Evolutionary conservation across 345 rosid genomes (phyloP).

Genomic region (Crucihimalaya himalaica): DNA sequence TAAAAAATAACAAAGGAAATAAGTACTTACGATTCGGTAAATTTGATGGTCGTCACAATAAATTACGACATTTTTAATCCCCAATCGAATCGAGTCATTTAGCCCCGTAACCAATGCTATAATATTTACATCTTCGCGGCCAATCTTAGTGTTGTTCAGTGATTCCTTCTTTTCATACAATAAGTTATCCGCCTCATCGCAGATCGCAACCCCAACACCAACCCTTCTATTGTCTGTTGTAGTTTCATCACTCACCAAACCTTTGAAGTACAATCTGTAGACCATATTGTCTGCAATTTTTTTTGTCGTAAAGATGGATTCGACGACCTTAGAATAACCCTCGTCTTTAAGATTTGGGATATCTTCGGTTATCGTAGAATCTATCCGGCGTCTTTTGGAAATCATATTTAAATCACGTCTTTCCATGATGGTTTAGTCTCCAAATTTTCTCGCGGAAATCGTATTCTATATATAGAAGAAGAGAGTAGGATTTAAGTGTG

Average conservation of each 20-base stretch:
- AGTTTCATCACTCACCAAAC: not conserved
- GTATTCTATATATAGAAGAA: not conserved
- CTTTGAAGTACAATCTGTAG: not conserved
- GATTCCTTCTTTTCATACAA: not conserved
- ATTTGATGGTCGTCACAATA: conserved; percentile 16
- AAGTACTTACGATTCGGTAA: conserved; percentile 8
- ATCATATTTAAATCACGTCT: not conserved
- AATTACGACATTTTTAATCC: conserved; percentile 4
- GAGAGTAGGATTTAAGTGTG: not conserved
- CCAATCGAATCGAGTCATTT: not conserved
- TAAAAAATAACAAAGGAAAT: not conserved
- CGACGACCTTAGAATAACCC: not conserved
- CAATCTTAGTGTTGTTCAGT: not conserved
- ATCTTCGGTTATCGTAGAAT: not conserved
- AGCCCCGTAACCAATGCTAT: not conserved
- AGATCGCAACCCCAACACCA: not conserved
- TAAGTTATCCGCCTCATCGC: not conserved
- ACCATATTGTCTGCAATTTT: not conserved
- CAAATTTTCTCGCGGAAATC: not conserved
- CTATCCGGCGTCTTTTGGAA: not conserved
- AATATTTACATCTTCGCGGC: not conserved
- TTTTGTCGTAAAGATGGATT: not conserved
- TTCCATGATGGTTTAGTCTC: not conserved
- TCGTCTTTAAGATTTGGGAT: not conserved
- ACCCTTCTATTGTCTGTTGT: not conserved